Evolutionary conservation across 441 rosid genomes (phyloP), one percentile per base, ranked within the genome.

Genomic region (Viola pubescens): DNA sequence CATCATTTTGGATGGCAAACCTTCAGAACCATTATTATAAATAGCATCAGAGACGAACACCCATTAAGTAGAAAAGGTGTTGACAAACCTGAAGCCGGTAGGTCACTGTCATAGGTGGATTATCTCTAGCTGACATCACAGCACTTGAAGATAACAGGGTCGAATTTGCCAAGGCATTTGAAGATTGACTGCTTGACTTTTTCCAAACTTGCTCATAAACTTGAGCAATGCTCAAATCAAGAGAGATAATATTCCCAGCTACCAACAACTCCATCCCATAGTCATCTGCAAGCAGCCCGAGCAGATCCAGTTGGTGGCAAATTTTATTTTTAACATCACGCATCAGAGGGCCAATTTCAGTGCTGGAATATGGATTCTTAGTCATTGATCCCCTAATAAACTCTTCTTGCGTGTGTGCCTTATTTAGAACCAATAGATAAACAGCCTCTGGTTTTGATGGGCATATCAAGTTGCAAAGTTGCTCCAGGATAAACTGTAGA

Each of bases 131-230:
- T 12, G 96, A 79, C 56, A 87, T 38, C 58, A 78, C 71, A 64
- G 82, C 66, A 72, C 80, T 76, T 63, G 99, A 72, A 54, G 97
- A 78, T 66, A 88, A 70, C 78, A 88, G 68, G 57, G 86, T 64
- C 60, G 92, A 72, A 72, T 79, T 84, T 43, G 88, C 77, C 64
- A 85, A 63, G 42, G 86, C 66, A 75, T 67, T 80, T 52, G 97
- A 79, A 61, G 92, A 84, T 73, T 95, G 97, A 73, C 63, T 73
- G 71, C 73, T 89, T 66, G 98, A 91, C 77, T 89, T 95, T 77
- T 89, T 95, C 99, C 98, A 95, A 56, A 95, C 99, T 79, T 85
- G 95, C 79, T 95, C 99, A 79, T 86, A 95, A 69, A 95, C 98
- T 82, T 85, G 99, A 57, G 97, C 90, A 70, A 95, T 74, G 78